Evolutionary conservation across 192 early-diverging fungal genomes (phyloP), one percentile per base, ranked within the genome.

Genomic region (Rhizophlyctis rosea): DNA sequence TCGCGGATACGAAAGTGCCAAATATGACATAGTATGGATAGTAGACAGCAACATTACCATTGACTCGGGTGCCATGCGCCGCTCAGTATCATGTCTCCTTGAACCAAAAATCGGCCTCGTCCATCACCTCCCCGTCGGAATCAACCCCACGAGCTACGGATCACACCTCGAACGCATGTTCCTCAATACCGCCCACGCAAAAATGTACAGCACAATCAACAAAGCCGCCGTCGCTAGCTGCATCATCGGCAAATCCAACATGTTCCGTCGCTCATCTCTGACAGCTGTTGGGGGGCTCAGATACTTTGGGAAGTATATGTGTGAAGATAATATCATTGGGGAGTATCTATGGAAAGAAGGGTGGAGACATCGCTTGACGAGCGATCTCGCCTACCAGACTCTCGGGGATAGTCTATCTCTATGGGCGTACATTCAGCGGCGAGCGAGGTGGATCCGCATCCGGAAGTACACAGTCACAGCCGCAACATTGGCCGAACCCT

Each of bases 171-270:
- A 99, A 60, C 79, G 82, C 59, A 81, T 89, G 4, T 98, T 92
- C 76, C 70, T 99, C 54, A 84, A 88, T 65, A 90, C 93, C 23
- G 87, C 87, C 34, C 96, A 99, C 68, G 94, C 94, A 34, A 91
- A 92, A 61, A 92, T 96, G 88, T 99, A 99, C 66, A 78, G 90
- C 44, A 89, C 90, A 34, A 91, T 99, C 76, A 99, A 99, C 73
- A 82, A 83, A 53, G 69, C 91, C 11, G 89, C 82, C 13, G 70
- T 93, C 5, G 91, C 89, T 36, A 89, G 86, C 54, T 97, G 94
- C 71, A 74, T 99, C 32, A 88, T 95, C 72, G 96, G 96, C 28
- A 99, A 99, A 66, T 93, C 90, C 36, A 95, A 93, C 57, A 66
- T 97, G 58, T 99, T 93, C 74, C 85, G 93, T 47, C 90, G 88